A percentile compares a stretch with the other conserved stretches of the same genome.
Evolutionary conservation across 768 basidiomycete species (phyloP).

Genomic region (Amanita brunnescens): DNA sequence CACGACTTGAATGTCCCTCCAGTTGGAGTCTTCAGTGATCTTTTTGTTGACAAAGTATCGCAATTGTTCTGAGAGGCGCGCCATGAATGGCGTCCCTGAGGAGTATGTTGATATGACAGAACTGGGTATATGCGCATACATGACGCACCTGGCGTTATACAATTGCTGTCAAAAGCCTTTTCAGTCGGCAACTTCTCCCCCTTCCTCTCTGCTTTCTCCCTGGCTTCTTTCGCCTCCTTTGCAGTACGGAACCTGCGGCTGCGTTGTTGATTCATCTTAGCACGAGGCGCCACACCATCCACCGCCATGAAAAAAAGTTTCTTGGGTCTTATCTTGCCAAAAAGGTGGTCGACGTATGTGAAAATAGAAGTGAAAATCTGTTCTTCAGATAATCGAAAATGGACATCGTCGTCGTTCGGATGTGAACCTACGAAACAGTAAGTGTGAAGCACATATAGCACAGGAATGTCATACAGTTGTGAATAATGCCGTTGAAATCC

Average conservation of each 20-base stretch:
- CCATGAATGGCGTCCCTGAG: constrained; percentile 92
- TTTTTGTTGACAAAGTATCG: constrained; percentile 98
- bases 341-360: constrained; percentile 92
- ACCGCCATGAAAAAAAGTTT: constrained; percentile 99
- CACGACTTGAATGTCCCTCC: constrained; percentile 87
- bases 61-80: constrained; percentile 81
- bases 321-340: constrained; percentile 95
- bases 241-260: constrained; percentile 90
- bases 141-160: constrained; percentile 88
- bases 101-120: neutral
- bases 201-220: constrained; percentile 79
- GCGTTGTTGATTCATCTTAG: constrained; percentile 99
- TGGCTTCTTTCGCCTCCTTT: constrained; percentile 80
- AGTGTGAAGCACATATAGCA: neutral
- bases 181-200: constrained; percentile 89
- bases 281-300: constrained; percentile 93
- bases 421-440: constrained; percentile 57
- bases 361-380: constrained; percentile 98
- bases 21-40: constrained; percentile 93
- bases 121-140: neutral
- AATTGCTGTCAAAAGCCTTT: constrained; percentile 97
- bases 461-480: constrained; percentile 46
- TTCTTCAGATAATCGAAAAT: constrained; percentile 93
- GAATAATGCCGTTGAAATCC: constrained; percentile 92
- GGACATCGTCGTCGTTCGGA: constrained; percentile 93